A percentile compares a stretch with the other conserved stretches of the same genome.
Conservation (phyloP, 177 flowering plant species). For the Telopea speciosissima region DNA sequence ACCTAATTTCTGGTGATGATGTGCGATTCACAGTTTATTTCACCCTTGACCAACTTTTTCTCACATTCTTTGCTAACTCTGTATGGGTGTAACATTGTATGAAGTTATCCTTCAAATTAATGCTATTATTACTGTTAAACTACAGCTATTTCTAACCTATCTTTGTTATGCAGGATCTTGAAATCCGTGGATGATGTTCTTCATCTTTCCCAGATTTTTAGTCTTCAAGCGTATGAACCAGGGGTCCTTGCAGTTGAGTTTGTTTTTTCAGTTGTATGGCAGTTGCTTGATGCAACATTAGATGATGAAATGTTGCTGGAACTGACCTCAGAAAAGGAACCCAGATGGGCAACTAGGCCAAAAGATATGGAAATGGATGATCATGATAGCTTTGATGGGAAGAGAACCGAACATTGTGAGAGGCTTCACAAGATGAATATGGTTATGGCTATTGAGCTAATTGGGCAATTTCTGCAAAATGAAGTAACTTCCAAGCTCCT, state of each 20-base stretch:
- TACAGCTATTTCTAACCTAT: constrained; percentile 2
- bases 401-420: constrained; percentile 41
- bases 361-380: constrained; percentile 73
- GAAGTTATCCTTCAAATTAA: neutral
- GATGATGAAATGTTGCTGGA: constrained; percentile 85
- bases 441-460: constrained; percentile 62
- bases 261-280: constrained; percentile 65
- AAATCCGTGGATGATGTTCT: constrained; percentile 57
- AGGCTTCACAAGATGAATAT: constrained; percentile 53
- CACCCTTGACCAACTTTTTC: too few relatives aligned
- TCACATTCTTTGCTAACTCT: too few relatives aligned
- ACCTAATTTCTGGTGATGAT: neutral
- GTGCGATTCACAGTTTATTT: neutral
- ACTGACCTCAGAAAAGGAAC: constrained; percentile 49
- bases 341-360: constrained; percentile 45
- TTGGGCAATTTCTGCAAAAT: constrained; percentile 62
- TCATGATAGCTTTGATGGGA: constrained; percentile 38
- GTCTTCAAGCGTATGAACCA: constrained; percentile 49
- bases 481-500: constrained; percentile 70
- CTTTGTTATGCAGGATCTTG: constrained; percentile 55
- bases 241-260: constrained; percentile 64
- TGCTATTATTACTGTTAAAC: neutral
- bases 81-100: neutral
- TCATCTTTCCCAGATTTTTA: constrained; percentile 61
- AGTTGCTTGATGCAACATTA: constrained; percentile 77